These are phyloP conservation scores for Eragrostis curvula DNA, from an alignment of 176 grass and related monocot genomes.

Conservation along the genomic window DNA sequence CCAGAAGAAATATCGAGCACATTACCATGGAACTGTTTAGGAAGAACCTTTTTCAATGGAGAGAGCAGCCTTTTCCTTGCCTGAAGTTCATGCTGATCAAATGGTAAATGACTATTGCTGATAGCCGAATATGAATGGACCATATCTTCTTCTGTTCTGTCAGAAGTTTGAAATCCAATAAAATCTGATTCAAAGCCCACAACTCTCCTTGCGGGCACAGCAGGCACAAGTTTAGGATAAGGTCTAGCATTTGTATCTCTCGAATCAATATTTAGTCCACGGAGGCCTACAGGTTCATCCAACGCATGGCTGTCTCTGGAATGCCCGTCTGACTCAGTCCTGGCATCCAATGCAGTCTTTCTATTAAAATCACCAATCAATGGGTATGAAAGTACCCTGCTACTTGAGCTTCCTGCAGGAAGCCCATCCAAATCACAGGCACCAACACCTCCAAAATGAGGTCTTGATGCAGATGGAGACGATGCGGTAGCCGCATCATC, in stretches of 20 bases:
- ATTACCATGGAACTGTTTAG: conserved; percentile 74
- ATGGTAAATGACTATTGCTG: conserved; percentile 33
- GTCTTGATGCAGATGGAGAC: conserved; percentile 47
- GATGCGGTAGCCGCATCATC: conserved; percentile 46
- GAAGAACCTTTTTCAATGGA: conserved; percentile 68
- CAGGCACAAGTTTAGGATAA: conserved; percentile 42
- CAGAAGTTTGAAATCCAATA: conserved; percentile 29
- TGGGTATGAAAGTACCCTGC: conserved; percentile 34
- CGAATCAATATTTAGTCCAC: conserved; percentile 45
- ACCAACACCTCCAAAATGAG: conserved; percentile 44
- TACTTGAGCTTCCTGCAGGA: conserved; percentile 51
- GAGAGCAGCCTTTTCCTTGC: conserved; percentile 73
- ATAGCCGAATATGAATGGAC: conserved; percentile 31
- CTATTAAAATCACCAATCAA: conserved; percentile 50
- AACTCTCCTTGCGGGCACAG: conserved; percentile 59
- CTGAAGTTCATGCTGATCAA: conserved; percentile 53
- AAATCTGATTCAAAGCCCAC: conserved; percentile 75
- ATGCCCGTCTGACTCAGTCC: conserved; percentile 16
- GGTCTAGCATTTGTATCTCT: conserved; percentile 42
- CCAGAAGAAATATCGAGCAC: conserved; percentile 60
- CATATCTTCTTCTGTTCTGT: conserved; percentile 11
- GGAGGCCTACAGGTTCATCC: conserved; percentile 20
- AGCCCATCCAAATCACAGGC: conserved; percentile 69
- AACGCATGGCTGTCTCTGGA: conserved; percentile 29
- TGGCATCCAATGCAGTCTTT: conserved; percentile 42